phyloP scores from a whole-genome alignment of 768 basidiomycete species.

The Suillus subalutaceus region DNA sequence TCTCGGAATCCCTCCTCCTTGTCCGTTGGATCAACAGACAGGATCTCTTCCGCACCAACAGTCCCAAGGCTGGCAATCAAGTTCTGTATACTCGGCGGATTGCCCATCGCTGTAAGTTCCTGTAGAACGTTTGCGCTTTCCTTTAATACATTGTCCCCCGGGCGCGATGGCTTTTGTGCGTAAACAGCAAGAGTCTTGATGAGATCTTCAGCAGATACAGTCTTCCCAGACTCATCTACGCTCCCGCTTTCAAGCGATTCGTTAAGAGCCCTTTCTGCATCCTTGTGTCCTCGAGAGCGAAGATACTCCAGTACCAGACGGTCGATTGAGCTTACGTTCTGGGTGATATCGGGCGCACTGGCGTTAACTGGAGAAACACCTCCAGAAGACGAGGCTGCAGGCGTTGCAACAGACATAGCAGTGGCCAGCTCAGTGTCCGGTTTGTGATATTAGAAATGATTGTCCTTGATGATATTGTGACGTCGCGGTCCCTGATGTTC shows the following conservation, averaged over 20 bases:
- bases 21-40: slow-evolving; percentile 81
- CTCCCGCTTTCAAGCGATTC: slow-evolving; percentile 39
- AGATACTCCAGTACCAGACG: slow-evolving; percentile 52
- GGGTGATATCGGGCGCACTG: slow-evolving; percentile 27
- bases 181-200: slow-evolving; percentile 65
- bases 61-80: slow-evolving; percentile 77
- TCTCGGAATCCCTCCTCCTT: slow-evolving; percentile 86
- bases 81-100: slow-evolving; percentile 71
- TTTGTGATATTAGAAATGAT: not conserved
- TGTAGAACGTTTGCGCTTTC: slow-evolving; percentile 67
- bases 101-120: slow-evolving; percentile 69
- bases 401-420: slow-evolving; percentile 35
- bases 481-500: not conserved
- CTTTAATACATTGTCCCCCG: slow-evolving; percentile 72
- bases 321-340: slow-evolving; percentile 34
- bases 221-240: slow-evolving; percentile 40
- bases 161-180: slow-evolving; percentile 65
- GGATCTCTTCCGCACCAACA: slow-evolving; percentile 80
- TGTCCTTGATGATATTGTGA: not conserved
- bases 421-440: not conserved
- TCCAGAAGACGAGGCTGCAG: slow-evolving; percentile 37
- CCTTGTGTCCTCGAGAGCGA: slow-evolving; percentile 46
- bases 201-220: slow-evolving; percentile 51
- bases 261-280: slow-evolving; percentile 45
- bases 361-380: slow-evolving; percentile 34